phyloP scores from a whole-genome alignment of 2,329 filamentous ascomycete species.

The Cercospora sp. region DNA sequence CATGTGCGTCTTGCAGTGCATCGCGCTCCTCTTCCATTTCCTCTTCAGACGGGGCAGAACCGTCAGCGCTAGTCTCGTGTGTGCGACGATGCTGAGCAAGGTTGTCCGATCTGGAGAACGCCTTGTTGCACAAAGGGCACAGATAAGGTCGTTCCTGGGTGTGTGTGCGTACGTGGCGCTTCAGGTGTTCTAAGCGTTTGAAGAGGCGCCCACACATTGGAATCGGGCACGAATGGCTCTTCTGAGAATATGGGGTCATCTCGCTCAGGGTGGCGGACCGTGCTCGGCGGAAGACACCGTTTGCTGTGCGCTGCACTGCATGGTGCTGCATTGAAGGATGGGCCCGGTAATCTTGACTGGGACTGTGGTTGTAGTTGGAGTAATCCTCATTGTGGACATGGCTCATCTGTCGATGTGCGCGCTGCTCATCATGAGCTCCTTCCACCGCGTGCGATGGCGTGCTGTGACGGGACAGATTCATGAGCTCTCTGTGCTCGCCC shows the following conservation, averaged over 20 bases:
- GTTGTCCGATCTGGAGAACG: slow-evolving; percentile 97
- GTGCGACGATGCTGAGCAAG: slow-evolving; percentile 88
- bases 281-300: slow-evolving; percentile 81
- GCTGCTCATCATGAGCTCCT: slow-evolving; percentile 63
- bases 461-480: slow-evolving; percentile 83
- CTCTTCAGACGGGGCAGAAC: slow-evolving; percentile 70
- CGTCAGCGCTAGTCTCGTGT: slow-evolving; percentile 72
- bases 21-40: slow-evolving; percentile 88
- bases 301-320: slow-evolving; percentile 59
- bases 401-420: slow-evolving; percentile 63
- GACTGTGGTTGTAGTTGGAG: slow-evolving; percentile 58
- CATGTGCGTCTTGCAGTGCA: slow-evolving; percentile 76
- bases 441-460: slow-evolving; percentile 87
- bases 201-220: slow-evolving; percentile 95
- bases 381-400: slow-evolving; percentile 66
- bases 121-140: slow-evolving; percentile 97
- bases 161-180: slow-evolving; percentile 98
- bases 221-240: slow-evolving; percentile 99
- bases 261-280: slow-evolving; percentile 96
- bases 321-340: slow-evolving; percentile 57
- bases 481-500: slow-evolving; percentile 74
- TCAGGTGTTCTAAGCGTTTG: slow-evolving; percentile 98
- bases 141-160: slow-evolving; percentile 98
- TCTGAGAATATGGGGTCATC: slow-evolving; percentile 91
- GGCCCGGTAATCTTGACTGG: slow-evolving; percentile 40